These are phyloP conservation scores for Eutrema salsugineum DNA, from an alignment of 441 rosid species.

Conservation along the genomic window DNA sequence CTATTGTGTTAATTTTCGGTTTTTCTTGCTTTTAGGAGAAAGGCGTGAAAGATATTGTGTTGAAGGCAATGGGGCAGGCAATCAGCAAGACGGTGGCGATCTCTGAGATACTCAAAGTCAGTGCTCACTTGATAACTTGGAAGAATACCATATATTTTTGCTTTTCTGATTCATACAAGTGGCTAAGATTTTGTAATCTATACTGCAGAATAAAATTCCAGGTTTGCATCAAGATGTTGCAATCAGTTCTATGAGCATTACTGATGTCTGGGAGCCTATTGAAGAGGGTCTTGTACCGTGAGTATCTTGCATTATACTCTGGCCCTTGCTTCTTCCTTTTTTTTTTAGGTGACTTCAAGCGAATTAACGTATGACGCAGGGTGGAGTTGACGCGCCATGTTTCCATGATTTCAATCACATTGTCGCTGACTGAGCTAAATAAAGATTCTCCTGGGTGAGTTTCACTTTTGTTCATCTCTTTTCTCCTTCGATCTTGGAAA, in stretches of 20 bases:
- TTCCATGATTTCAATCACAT: slow-evolving; percentile 86
- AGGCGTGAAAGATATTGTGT: slow-evolving; percentile 61
- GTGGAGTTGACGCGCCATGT: slow-evolving; percentile 94
- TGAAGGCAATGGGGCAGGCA: slow-evolving; percentile 98
- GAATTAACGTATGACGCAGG: slow-evolving; percentile 44
- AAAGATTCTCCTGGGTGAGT: slow-evolving; percentile 75
- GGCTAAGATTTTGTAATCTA: slow-evolving; percentile 3
- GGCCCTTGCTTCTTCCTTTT: neutral
- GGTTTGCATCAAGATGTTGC: slow-evolving; percentile 81
- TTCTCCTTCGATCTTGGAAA: neutral
- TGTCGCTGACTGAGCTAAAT: slow-evolving; percentile 71
- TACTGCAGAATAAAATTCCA: slow-evolving; percentile 68
- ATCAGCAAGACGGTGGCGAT: slow-evolving; percentile 90
- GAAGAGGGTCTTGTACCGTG: slow-evolving; percentile 96
- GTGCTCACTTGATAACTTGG: neutral
- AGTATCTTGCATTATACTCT: slow-evolving; percentile 23
- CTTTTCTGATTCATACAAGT: neutral
- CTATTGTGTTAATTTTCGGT: neutral
- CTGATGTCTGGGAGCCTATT: slow-evolving; percentile 89
- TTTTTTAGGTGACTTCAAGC: neutral
- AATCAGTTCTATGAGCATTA: slow-evolving; percentile 81
- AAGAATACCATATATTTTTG: neutral
- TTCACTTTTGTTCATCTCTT: neutral
- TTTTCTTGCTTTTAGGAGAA: slow-evolving; percentile 48
- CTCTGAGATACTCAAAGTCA: slow-evolving; percentile 80